Percentiles rank a stretch among this genome's conserved stretches.
Conservation (phyloP, 164 flowering plant species). For the Macadamia integrifolia region DNA sequence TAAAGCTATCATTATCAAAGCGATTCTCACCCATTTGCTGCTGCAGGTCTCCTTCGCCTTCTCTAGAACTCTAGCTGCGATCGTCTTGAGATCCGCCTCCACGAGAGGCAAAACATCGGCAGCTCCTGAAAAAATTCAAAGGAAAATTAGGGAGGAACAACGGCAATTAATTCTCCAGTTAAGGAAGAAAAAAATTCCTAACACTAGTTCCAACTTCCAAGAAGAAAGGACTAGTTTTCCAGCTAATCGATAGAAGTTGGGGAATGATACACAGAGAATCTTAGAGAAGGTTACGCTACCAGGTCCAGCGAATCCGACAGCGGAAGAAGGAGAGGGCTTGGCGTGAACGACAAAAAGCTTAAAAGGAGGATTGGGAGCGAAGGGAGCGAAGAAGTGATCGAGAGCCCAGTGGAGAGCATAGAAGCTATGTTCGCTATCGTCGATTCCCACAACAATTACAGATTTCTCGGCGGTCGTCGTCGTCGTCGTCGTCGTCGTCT, state of each 20-base stretch:
- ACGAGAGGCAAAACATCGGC: conserved; percentile 50
- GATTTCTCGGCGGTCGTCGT: conserved; percentile 37
- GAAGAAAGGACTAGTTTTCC: too few species aligned
- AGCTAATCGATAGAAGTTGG: too few species aligned
- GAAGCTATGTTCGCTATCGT: conserved; percentile 65
- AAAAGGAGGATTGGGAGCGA: conserved; percentile 35
- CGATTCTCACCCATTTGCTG: conserved; percentile 39
- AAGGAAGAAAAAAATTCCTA: not conserved
- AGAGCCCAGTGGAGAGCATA: conserved; percentile 80
- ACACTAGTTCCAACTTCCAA: too few species aligned
- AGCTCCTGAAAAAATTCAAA: conserved; percentile 29
- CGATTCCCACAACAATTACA: conserved; percentile 69
- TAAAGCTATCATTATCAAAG: not conserved
- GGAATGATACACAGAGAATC: too few species aligned
- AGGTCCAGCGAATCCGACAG: conserved; percentile 60
- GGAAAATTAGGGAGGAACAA: not conserved
- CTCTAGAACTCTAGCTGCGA: conserved; percentile 47
- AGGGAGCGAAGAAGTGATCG: conserved; percentile 52
- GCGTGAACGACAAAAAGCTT: conserved; percentile 67
- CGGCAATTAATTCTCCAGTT: not conserved
- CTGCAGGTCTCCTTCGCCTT: conserved; percentile 49
- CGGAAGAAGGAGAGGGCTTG: conserved; percentile 47
- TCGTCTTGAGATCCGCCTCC: conserved; percentile 59
- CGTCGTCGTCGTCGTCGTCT: conserved; percentile 27
- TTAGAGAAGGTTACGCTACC: conserved; percentile 22